Conservation (phyloP, 2,329 filamentous ascomycete genomes). For the Penicillium glabrum region DNA sequence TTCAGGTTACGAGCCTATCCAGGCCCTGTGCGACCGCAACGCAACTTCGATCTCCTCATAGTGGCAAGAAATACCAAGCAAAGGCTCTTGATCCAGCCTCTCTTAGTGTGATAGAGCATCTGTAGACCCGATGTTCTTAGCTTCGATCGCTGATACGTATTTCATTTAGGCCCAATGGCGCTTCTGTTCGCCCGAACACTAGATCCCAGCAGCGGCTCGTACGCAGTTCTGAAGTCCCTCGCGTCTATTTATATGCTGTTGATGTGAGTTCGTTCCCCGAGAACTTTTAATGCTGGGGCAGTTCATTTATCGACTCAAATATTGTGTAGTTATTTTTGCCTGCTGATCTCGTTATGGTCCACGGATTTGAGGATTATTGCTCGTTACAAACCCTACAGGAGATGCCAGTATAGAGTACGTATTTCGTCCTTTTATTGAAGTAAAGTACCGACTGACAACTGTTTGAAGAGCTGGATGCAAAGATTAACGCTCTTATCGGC, state of each 20-base stretch:
- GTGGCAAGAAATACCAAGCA: not conserved
- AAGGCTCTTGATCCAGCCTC: not conserved
- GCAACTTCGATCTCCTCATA: not conserved
- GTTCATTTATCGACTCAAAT: no score
- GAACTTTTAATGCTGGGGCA: no score
- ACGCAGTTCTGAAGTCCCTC: no score
- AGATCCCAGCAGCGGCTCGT: no score
- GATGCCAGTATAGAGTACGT: not conserved
- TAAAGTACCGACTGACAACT: not conserved
- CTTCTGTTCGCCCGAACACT: no score
- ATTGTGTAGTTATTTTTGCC: not conserved
- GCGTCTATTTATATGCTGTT: no score
- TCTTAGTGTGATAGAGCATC: no score
- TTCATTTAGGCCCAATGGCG: no score
- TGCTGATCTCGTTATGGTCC: not conserved
- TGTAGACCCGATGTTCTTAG: no score
- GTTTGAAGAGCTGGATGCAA: not conserved
- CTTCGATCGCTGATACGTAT: no score
- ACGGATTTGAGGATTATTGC: not conserved
- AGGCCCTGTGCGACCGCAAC: slow-evolving; percentile 1
- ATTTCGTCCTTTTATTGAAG: not conserved
- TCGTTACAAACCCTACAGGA: not conserved
- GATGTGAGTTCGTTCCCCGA: no score
- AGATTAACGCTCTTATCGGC: no score
- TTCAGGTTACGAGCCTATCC: not conserved